Percentiles rank a stretch among this genome's conserved stretches.
These are phyloP conservation scores for Cryptococcus maquisensis DNA, from an alignment of 1,284 basidiomycete genomes.

Conservation along the genomic window DNA sequence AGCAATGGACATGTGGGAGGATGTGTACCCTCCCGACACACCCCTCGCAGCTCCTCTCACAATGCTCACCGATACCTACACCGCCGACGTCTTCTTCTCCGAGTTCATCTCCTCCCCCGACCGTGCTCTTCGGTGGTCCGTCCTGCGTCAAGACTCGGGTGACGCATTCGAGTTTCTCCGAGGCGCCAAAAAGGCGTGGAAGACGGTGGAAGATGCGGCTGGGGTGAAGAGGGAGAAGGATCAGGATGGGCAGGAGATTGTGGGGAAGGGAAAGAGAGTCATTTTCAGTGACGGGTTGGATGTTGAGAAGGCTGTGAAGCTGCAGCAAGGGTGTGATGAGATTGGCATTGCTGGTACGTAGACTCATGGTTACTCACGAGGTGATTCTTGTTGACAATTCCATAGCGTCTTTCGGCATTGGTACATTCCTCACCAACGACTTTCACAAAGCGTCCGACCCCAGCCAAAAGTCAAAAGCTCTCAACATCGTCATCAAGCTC, in stretches of 20 bases:
- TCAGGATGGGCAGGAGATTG: slow-evolving; percentile 60
- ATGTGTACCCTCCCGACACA: slow-evolving; percentile 58
- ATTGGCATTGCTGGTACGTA: slow-evolving; percentile 67
- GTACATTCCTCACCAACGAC: slow-evolving; percentile 86
- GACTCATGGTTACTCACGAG: neutral
- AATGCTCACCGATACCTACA: slow-evolving; percentile 90
- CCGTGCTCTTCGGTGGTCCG: slow-evolving; percentile 66
- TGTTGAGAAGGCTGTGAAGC: slow-evolving; percentile 63
- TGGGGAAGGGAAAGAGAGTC: slow-evolving; percentile 63
- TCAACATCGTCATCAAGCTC: slow-evolving; percentile 93
- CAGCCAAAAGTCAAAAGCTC: slow-evolving; percentile 63
- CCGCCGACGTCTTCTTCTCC: slow-evolving; percentile 74
- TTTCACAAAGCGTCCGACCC: slow-evolving; percentile 62
- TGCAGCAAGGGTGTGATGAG: slow-evolving; percentile 68
- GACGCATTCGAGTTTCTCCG: slow-evolving; percentile 74
- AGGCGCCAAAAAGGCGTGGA: slow-evolving; percentile 63
- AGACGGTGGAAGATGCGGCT: slow-evolving; percentile 23
- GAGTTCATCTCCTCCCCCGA: slow-evolving; percentile 62
- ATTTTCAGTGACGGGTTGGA: slow-evolving; percentile 79
- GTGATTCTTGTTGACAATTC: neutral
- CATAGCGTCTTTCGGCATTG: slow-evolving; percentile 77
- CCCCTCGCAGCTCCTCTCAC: slow-evolving; percentile 57
- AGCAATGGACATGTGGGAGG: slow-evolving; percentile 80
- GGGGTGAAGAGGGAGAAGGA: slow-evolving; percentile 53
- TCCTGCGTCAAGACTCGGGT: slow-evolving; percentile 87